phyloP scores from a whole-genome alignment of 2,329 filamentous ascomycete species.

The Pseudogymnoascus sp. region DNA sequence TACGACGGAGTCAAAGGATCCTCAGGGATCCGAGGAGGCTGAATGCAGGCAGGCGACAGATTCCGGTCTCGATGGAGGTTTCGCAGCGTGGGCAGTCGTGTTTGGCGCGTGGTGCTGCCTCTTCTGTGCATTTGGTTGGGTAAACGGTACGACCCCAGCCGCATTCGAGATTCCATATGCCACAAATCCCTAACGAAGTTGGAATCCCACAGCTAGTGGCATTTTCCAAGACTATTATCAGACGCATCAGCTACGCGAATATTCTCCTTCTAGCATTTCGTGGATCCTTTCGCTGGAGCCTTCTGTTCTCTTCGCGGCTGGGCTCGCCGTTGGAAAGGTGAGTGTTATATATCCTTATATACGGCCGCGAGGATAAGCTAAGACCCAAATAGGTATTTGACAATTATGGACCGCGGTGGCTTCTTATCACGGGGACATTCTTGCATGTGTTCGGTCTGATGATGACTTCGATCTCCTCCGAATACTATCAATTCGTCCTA shows the following conservation, averaged over 20 bases:
- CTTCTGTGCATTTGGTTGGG: constrained; percentile 45
- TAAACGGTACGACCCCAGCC: constrained; percentile 32
- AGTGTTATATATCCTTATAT: neutral
- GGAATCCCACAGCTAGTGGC: neutral
- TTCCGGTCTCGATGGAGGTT: constrained; percentile 47
- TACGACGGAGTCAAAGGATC: neutral
- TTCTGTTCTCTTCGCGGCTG: constrained; percentile 19
- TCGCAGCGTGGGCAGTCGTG: constrained; percentile 51
- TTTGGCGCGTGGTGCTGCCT: constrained; percentile 39
- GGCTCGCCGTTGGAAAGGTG: neutral
- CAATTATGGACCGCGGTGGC: constrained; percentile 18
- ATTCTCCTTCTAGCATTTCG: constrained; percentile 46
- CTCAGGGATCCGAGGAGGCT: neutral
- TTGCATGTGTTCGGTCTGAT: constrained; percentile 32
- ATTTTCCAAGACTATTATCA: constrained; percentile 51
- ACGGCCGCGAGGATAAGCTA: neutral
- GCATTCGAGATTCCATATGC: neutral
- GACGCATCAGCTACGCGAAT: constrained; percentile 37
- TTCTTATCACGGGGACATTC: constrained; percentile 22
- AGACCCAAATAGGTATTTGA: constrained; percentile 11
- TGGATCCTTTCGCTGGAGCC: constrained; percentile 52
- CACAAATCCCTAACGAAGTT: neutral
- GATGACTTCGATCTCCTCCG: constrained; percentile 29
- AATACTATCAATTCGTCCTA: constrained; percentile 35
- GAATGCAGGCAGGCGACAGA: neutral